Base-by-base conservation (phyloP, 345 rosid genomes). In the Dipteronia sinensis region DNA sequence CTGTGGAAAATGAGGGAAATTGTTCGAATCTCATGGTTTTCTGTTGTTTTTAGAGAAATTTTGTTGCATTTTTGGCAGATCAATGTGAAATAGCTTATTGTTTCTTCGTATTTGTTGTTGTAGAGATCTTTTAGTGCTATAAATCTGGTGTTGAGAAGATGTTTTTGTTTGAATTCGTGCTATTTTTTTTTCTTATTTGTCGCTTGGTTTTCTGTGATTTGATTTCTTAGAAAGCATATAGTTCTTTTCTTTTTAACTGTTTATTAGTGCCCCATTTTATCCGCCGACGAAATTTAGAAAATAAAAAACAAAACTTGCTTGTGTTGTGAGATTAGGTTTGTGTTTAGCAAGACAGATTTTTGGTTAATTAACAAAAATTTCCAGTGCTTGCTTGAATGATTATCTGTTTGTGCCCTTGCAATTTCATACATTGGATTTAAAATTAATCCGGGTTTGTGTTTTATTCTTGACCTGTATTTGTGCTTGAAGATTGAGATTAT, bases 41-140 rank as follows among this genome's bases (percentile, higher is more conserved):
- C 49, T 64, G 53, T 40, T 27, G 7, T 63, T 16, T 6, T 64
- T 59, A 4, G 7, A 15, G 77, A 17, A 40, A 3, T 61, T 64
- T 49, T n/a, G 63, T 65, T 77, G 77, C 77, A 27, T 82, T 49
- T 74, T 67, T 79, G 46, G 77, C 56, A 85, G 86, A 87, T 87
- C 87, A 83, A 85, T 81, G 81, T 77, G 70, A 69, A 65, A 42
- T 15, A 6, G 40, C 22, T 71, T 42, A 22, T 51, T 72, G 17
- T 11, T 3, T 65, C 19, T 27, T 78, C 20, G 51, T 71, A 12
- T 76, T 46, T 42, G n/a, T 23, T 46, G 77, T 44, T 65, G 25
- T 27, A 23, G 27, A 64, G 77, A 65, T 74, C 56, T 79, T 69
- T 31, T 67, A 46, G 61, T 72, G 51, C 1, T 42, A n/a, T 44